Evolutionary conservation across 1,284 basidiomycete genomes (phyloP), one percentile per base, ranked within the genome.

Genomic region (Ustilago bromivora): DNA sequence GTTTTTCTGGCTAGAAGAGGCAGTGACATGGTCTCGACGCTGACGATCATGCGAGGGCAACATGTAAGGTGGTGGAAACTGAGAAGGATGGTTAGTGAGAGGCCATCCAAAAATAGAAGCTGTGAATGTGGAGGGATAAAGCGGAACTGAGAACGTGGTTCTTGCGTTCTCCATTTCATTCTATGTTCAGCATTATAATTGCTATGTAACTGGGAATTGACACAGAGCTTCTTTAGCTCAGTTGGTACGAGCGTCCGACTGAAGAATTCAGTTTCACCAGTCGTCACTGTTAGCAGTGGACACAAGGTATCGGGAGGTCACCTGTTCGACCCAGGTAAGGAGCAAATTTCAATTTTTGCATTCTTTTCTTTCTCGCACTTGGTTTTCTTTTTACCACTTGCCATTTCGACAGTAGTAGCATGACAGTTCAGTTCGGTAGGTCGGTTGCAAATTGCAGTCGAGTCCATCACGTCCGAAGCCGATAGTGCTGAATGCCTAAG

Each of bases 201-300:
- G 31, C 55, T 52, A 31, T n/a, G 1, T 15, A 5, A n/a, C 3
- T 0, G 0, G 7, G 0, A 8, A 1, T 2, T 23, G 12, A 19
- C 28, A 28, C 6, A 36, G 12, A 36, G 73, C 73, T 76, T 71
- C 65, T 68, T 67, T 78, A 78, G 75, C 75, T 78, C 75, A 78
- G 75, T 66, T 78, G 75, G 75, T 78, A 78, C 75, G 75, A 78
- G 75, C 75, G 75, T 78, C 61, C 75, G 75, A 78, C 75, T 78
- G 75, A 78, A 78, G 75, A 63, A 71, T 66, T 68, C 70, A 72
- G 74, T 76, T 72, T 64, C 52, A 23, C 31, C 41, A 60, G 53
- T 72, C 55, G 56, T 63, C 61, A 65, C 56, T 66, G 56, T 34
- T 23, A 36, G 19, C 52, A 58, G 64, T 64, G 62, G 66, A 47